These are phyloP conservation scores for Phytophthora tentaculata DNA, from an alignment of 352 stramenopile species.

Conservation along the genomic window DNA sequence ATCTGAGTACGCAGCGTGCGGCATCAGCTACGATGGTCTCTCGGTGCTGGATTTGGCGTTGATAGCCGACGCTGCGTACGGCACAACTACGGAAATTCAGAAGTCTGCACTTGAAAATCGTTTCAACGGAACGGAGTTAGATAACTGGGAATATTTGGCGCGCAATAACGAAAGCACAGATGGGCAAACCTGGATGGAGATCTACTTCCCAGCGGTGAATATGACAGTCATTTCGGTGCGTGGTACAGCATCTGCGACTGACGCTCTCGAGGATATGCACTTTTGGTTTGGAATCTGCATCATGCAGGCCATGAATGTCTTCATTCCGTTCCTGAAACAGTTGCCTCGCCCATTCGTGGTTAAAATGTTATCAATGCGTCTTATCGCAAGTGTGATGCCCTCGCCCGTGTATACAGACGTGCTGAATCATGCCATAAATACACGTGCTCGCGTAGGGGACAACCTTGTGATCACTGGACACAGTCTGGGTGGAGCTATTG, in stretches of 20 bases:
- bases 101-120: slow-evolving; percentile 64
- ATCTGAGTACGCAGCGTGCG: slow-evolving; percentile 75
- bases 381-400: slow-evolving; percentile 72
- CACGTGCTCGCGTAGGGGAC: slow-evolving; percentile 49
- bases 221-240: slow-evolving; percentile 85
- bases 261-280: slow-evolving; percentile 85
- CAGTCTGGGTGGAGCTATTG: slow-evolving; percentile 78
- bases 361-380: slow-evolving; percentile 73
- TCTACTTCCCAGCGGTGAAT: slow-evolving; percentile 80
- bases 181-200: slow-evolving; percentile 82
- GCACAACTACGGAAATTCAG: slow-evolving; percentile 67
- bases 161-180: slow-evolving; percentile 76
- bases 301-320: slow-evolving; percentile 84
- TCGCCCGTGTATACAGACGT: slow-evolving; percentile 64
- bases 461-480: slow-evolving; percentile 80
- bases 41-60: slow-evolving; percentile 81
- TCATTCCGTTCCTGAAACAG: slow-evolving; percentile 87
- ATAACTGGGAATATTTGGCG: slow-evolving; percentile 73
- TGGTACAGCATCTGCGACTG: slow-evolving; percentile 78
- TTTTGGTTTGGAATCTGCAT: slow-evolving; percentile 89
- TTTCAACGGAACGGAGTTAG: slow-evolving; percentile 78
- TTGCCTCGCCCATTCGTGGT: slow-evolving; percentile 74
- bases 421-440: slow-evolving; percentile 56
- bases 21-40: slow-evolving; percentile 63
- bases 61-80: slow-evolving; percentile 80